These are phyloP conservation scores for Eucalyptus melliodora DNA, from an alignment of 345 rosid species.

Conservation along the genomic window DNA sequence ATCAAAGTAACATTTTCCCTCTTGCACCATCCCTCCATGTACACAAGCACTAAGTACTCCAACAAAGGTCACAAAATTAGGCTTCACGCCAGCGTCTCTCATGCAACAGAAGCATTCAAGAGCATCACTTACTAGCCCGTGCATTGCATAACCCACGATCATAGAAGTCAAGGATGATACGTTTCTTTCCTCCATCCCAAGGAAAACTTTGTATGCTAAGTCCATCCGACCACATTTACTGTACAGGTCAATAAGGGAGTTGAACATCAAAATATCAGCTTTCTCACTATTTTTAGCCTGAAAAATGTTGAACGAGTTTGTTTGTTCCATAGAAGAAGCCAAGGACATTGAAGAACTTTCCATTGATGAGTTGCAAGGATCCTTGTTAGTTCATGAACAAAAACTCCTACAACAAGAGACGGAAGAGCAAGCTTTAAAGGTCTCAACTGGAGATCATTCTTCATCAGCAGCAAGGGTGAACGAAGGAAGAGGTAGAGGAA, in stretches of 20 bases:
- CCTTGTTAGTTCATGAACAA: no score
- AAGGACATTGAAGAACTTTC: no score
- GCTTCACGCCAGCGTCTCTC: constrained; percentile 43
- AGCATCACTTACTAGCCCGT: constrained; percentile 45
- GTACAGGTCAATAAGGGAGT: constrained; percentile 64
- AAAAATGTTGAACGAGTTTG: constrained; percentile 11
- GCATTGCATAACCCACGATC: constrained; percentile 58
- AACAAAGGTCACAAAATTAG: constrained; percentile 65
- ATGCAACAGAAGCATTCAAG: constrained; percentile 37
- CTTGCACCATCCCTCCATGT: constrained; percentile 69
- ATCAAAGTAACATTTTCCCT: constrained; percentile 44
- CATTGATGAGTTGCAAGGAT: no score
- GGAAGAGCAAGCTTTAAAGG: no score
- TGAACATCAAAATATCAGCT: constrained; percentile 50
- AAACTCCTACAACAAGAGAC: no score
- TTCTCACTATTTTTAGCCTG: constrained; percentile 30
- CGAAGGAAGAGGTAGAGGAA: no score
- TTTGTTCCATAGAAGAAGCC: no score
- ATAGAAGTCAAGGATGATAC: constrained; percentile 85
- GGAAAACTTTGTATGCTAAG: constrained; percentile 43
- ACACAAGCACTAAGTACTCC: constrained; percentile 79
- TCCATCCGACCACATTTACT: constrained; percentile 89
- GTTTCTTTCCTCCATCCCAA: constrained; percentile 27
- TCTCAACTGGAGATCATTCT: no score
- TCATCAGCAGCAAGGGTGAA: no score